phyloP scores from a whole-genome alignment of 768 basidiomycete genomes.

The Pholiota molesta region DNA sequence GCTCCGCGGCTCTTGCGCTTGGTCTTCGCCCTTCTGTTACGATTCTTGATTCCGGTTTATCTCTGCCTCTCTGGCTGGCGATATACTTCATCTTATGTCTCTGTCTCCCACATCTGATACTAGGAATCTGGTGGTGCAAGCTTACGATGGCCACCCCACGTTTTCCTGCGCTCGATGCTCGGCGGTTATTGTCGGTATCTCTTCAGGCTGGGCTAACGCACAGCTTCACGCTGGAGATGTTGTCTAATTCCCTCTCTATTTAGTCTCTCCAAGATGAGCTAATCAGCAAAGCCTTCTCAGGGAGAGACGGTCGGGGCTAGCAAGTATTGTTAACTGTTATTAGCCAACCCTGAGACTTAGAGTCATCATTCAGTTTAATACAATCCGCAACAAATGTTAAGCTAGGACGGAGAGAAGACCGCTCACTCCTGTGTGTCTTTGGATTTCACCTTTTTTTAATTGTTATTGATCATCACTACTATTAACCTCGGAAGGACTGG shows the following conservation, averaged over 20 bases:
- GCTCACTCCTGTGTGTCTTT: conserved; percentile 61
- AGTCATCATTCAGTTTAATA: conserved; percentile 54
- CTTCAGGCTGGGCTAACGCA: neutral
- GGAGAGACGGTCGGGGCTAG: conserved; percentile 83
- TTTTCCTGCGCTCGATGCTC: conserved; percentile 73
- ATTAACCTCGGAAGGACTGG: conserved; percentile 58
- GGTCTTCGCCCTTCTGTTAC: neutral
- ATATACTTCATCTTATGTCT: neutral
- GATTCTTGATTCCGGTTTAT: neutral
- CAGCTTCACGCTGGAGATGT: too few species aligned
- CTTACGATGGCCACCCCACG: conserved; percentile 66
- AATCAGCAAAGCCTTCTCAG: conserved; percentile 85
- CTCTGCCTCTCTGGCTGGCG: neutral
- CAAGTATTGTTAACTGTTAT: conserved; percentile 36
- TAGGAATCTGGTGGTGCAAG: conserved; percentile 58
- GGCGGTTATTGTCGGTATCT: conserved; percentile 62
- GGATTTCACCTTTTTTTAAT: neutral
- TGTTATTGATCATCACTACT: neutral
- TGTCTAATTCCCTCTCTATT: neutral
- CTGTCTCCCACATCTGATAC: conserved; percentile 43
- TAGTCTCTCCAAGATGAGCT: conserved; percentile 83
- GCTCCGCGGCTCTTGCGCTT: neutral
- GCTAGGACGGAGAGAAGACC: conserved; percentile 73
- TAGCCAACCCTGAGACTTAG: neutral
- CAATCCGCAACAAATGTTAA: conserved; percentile 79